Evolutionary conservation across 108 stramenopile species (phyloP).

Genomic region (Cyclotella baltica): DNA sequence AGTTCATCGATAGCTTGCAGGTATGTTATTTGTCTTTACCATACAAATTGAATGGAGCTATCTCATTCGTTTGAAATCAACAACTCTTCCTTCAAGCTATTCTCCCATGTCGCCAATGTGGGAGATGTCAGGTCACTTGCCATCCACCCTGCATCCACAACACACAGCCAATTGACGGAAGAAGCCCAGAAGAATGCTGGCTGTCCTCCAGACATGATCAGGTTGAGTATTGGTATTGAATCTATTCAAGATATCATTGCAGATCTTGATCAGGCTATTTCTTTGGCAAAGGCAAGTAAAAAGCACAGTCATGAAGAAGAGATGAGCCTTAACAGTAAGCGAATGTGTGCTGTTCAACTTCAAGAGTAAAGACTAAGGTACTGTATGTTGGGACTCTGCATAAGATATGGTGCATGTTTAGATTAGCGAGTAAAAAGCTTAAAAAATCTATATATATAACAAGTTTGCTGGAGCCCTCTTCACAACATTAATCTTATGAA

Average conservation of each 20-base stretch:
- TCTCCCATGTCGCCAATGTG: conserved; percentile 92
- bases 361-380: no score
- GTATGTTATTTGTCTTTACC: no score
- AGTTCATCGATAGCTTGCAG: conserved; percentile 80
- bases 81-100: no score
- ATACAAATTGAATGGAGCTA: no score
- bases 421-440: no score
- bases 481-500: no score
- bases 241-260: conserved; percentile 77
- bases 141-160: conserved; percentile 92
- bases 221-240: conserved; percentile 87
- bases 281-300: conserved; percentile 12
- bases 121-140: conserved; percentile 85
- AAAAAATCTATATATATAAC: no score
- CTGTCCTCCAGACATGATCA: conserved; percentile 76
- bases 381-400: no score
- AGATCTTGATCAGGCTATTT: conserved; percentile 83
- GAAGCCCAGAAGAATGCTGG: conserved; percentile 80
- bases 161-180: conserved; percentile 82
- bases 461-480: no score
- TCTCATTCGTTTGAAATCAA: no score
- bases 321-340: not conserved
- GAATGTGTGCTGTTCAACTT: not conserved
- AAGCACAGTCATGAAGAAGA: not conserved
- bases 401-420: no score